Evolutionary conservation across 371 early-diverging fungal genomes (phyloP), one percentile per base, ranked within the genome.

Genomic region (Saksenaea oblongispora): DNA sequence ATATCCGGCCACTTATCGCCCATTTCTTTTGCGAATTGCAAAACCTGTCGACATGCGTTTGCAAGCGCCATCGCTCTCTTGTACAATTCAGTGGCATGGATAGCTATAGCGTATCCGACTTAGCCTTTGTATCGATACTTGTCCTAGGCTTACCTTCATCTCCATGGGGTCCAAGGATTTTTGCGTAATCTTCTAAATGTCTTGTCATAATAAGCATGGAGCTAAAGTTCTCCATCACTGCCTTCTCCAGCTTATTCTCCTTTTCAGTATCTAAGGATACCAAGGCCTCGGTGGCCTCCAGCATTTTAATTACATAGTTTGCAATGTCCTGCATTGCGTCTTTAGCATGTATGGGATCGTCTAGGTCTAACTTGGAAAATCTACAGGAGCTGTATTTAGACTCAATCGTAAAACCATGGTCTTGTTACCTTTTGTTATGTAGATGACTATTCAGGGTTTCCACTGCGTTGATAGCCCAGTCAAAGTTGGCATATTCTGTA

Each of bases 121-220:
- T 15, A 56, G n/a, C 22, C 11, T 5, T 18, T 8, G 51, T 22
- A n/a, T 17, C 17, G 24, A 13, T 0, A 13, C 37, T 36, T 24
- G 7, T 2, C 31, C 31, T 57, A 36, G 35, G 14, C 24, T 15
- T 55, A 76, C 76, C 62, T 63, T 71, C 37, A 62, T 70, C 68
- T 9, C 58, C 64, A 8, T 51, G 24, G 5, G 69, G 39, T 13
- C 69, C 67, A 5, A 71, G 59, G 14, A 62, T 57, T 17, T 37
- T 59, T 11, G 63, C 68, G 56, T 77, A 74, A 8, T 65, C 71
- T 59, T 74, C 69, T 31, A 77, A 47, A 17, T 18, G 51, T 22
- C 51, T 47, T 22, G 22, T 47, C 22, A 22, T 47, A 10, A 47
- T 47, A 22, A 47, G 22, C 11, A 47, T 8, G 10, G n/a, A 10